phyloP scores from a whole-genome alignment of 176 grass and related monocot genomes.

The Poa pratensis region DNA sequence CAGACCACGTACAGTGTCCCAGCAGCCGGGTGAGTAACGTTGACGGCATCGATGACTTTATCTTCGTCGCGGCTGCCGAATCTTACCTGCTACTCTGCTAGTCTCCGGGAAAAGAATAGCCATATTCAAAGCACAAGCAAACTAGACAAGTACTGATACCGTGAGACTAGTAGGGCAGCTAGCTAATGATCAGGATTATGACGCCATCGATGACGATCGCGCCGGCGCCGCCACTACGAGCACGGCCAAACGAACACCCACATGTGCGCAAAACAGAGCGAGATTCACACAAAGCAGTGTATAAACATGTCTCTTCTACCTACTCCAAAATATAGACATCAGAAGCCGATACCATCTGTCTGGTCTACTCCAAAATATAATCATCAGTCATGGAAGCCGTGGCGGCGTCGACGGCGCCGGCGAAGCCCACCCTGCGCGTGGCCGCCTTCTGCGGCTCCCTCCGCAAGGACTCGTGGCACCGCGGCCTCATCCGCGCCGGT shows the following conservation, averaged over 20 bases:
- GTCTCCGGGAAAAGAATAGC: too few relatives aligned
- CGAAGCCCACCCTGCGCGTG: constrained; percentile 33
- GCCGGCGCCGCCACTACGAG: neutral
- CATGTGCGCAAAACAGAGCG: neutral
- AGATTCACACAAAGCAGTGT: neutral
- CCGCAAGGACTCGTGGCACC: constrained; percentile 59
- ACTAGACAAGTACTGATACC: neutral
- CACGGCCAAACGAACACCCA: neutral
- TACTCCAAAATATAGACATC: too few relatives aligned
- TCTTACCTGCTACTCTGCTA: too few relatives aligned
- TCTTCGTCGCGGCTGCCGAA: too few relatives aligned
- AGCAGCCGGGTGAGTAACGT: too few relatives aligned
- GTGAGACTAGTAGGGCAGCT: neutral
- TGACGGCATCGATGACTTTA: too few relatives aligned
- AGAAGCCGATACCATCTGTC: too few relatives aligned
- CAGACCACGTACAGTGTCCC: too few relatives aligned
- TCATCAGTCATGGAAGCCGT: neutral
- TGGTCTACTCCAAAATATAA: too few relatives aligned
- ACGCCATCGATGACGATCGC: constrained; percentile 9
- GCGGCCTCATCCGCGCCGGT: constrained; percentile 81
- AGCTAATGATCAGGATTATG: neutral
- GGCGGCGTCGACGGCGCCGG: neutral
- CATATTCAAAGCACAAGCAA: too few relatives aligned
- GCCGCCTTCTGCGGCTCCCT: constrained; percentile 71
- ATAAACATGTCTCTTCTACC: too few relatives aligned